Base-by-base conservation (phyloP, 192 early-diverging fungal genomes). In the Chytriomyces sp. region DNA sequence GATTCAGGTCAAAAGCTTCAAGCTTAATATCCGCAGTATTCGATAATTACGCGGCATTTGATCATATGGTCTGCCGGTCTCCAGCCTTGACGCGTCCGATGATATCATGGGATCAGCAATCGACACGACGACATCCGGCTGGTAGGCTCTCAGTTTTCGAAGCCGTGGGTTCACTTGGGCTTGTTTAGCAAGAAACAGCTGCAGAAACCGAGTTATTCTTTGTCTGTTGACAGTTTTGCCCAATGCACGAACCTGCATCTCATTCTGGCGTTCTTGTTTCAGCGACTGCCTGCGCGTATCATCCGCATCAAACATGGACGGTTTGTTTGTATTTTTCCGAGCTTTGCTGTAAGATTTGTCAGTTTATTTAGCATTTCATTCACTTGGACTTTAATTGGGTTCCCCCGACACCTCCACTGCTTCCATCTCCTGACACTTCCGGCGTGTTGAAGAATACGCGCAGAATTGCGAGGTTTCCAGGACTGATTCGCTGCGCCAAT, bases 81-180 rank as follows among this genome's bases (percentile, higher is more conserved):
- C 35, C 35, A 35, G 35, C 35, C 35, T 35, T 35, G 35, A 35
- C 35, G 35, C 35, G 35, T 35, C 35, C 35, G 35, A 35, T 4
- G 35, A 35, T 7, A 77, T 77, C 43, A 24, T n/a, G 16, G 75
- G 77, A 57, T 78, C 77, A 9, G 77, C 71, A 44, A 78, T 78
- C 5, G 72, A 76, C 9, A 78, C 77, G 53, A 72, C 57, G 11
- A 78, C 20, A 13, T 78, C 77, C 23, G 18, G 24, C 46, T 78
- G 77, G 7, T 78, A 48, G 61, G 60, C 59, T 13, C 71, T 45
- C 50, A 78, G 67, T 13, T 45, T 11, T 9, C 71, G 26, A 26
- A 78, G 71, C 6, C 77, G 67, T 44, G 77, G 77, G 50, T 78
- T 78, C 24, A 61, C 49, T 49, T 63, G 71, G 9, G 68, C 50